Evolutionary conservation across 345 rosid genomes (phyloP).

Genomic region (Populus ilicifolia): DNA sequence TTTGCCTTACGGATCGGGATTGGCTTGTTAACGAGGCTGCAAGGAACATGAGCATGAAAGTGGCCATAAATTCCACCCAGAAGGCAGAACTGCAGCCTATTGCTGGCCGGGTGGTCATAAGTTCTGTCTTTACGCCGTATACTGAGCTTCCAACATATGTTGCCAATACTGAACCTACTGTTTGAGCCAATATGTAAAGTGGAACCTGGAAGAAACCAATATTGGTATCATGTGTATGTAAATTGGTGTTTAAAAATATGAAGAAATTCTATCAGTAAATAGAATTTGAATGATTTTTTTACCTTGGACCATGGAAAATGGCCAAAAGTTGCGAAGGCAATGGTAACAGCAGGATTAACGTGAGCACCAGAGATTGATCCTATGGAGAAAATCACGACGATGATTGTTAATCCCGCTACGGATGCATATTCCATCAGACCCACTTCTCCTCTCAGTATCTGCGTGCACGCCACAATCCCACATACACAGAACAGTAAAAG

Average conservation of each 20-base stretch:
- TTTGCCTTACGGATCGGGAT: slow-evolving; percentile 51
- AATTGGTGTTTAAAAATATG: background rate
- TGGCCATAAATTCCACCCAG: slow-evolving; percentile 72
- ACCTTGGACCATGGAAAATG: slow-evolving; percentile 78
- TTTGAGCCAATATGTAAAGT: slow-evolving; percentile 65
- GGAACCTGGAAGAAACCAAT: slow-evolving; percentile 49
- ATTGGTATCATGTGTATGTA: background rate
- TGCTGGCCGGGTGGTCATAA: slow-evolving; percentile 58
- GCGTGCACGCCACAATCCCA: slow-evolving; percentile 63
- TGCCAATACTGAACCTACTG: slow-evolving; percentile 55
- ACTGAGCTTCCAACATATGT: slow-evolving; percentile 48
- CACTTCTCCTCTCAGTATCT: slow-evolving; percentile 46
- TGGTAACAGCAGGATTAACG: slow-evolving; percentile 78
- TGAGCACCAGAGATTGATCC: slow-evolving; percentile 90
- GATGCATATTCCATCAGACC: slow-evolving; percentile 71
- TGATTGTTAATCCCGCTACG: slow-evolving; percentile 65
- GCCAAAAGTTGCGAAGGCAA: slow-evolving; percentile 68
- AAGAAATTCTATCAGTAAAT: background rate
- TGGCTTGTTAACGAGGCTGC: slow-evolving; percentile 51
- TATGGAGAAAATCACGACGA: slow-evolving; percentile 51
- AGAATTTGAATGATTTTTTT: slow-evolving; percentile 1
- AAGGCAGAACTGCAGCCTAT: slow-evolving; percentile 59
- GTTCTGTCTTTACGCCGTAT: slow-evolving; percentile 50
- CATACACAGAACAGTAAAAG: slow-evolving; percentile 65
- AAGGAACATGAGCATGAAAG: slow-evolving; percentile 61